Evolutionary conservation across 306 rosid genomes (phyloP).

Genomic region (Cicer arietinum): DNA sequence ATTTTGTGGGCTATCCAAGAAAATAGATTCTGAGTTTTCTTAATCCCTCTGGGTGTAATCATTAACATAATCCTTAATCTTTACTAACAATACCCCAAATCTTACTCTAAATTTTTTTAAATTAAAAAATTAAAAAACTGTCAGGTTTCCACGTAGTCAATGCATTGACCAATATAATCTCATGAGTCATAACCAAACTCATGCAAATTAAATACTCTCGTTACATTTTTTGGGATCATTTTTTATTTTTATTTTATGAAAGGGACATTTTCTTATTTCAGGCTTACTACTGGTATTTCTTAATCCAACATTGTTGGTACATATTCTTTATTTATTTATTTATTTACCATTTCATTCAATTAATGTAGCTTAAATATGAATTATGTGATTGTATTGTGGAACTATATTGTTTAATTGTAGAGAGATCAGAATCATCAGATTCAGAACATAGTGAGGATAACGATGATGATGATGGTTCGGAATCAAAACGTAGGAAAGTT

Average conservation of each 20-base stretch:
- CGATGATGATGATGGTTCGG: slow-evolving; percentile 36
- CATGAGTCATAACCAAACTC: slow-evolving; percentile 45
- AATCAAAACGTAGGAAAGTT: slow-evolving; percentile 56
- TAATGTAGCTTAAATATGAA: background rate
- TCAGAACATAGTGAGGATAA: slow-evolving; percentile 52
- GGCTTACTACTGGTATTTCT: background rate
- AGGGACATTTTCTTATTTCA: slow-evolving; percentile 23
- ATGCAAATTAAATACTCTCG: slow-evolving; percentile 54
- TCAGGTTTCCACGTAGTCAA: slow-evolving; percentile 41
- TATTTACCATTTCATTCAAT: slow-evolving; percentile 14
- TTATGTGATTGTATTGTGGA: slow-evolving; percentile 14
- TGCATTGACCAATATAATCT: slow-evolving; percentile 35
- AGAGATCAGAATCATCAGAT: slow-evolving; percentile 55
- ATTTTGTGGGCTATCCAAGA: slow-evolving; percentile 68
- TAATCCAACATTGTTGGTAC: background rate
- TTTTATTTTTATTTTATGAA: background rate
- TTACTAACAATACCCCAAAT: slow-evolving; percentile 38
- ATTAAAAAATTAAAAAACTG: background rate
- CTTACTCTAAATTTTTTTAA: slow-evolving; percentile 30
- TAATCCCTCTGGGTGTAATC: slow-evolving; percentile 56
- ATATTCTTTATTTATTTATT: background rate
- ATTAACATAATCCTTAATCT: slow-evolving; percentile 53
- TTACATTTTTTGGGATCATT: slow-evolving; percentile 27
- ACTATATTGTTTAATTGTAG: slow-evolving; percentile 30
- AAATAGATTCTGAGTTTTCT: slow-evolving; percentile 48